Conservation (phyloP, 257 asterid genomes). For the Rauvolfia tetraphylla region DNA sequence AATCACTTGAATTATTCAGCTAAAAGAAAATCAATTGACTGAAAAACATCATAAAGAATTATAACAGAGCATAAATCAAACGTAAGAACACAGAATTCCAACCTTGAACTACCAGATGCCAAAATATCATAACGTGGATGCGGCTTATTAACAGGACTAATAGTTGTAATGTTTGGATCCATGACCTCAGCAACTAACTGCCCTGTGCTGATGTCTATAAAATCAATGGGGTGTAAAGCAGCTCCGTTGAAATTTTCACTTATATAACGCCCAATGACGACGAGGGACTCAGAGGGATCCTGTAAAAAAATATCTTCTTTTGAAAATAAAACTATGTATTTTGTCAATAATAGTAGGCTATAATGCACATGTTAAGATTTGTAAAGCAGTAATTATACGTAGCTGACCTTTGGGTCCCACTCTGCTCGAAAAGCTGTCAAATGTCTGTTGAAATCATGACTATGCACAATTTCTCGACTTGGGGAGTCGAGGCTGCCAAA, state of each 20-base stretch:
- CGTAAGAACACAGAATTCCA: conserved; percentile 13
- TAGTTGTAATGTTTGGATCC: conserved; percentile 91
- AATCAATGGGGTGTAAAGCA: conserved; percentile 95
- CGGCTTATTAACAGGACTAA: conserved; percentile 89
- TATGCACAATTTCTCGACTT: conserved; percentile 94
- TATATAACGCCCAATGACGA: conserved; percentile 90
- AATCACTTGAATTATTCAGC: no score
- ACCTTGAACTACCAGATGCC: conserved; percentile 99
- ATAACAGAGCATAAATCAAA: conserved; percentile 4
- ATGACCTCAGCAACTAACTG: conserved; percentile 87
- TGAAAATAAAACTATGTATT: neutral
- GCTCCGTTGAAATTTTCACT: conserved; percentile 86
- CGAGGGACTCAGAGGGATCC: conserved; percentile 89
- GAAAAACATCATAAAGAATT: neutral
- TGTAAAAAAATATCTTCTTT: conserved; percentile 26
- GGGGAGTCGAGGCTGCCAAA: conserved; percentile 82
- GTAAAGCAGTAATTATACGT: conserved; percentile 12
- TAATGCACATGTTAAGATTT: neutral
- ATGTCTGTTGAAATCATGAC: conserved; percentile 91
- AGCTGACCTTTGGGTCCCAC: conserved; percentile 90
- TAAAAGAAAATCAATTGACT: no score
- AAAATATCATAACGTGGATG: conserved; percentile 90
- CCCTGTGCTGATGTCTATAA: conserved; percentile 75
- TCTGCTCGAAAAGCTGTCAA: conserved; percentile 91
- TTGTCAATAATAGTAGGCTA: neutral